Evolutionary conservation across 2,329 filamentous ascomycete species (phyloP).

Genomic region (Reticulascus tulasneorum): DNA sequence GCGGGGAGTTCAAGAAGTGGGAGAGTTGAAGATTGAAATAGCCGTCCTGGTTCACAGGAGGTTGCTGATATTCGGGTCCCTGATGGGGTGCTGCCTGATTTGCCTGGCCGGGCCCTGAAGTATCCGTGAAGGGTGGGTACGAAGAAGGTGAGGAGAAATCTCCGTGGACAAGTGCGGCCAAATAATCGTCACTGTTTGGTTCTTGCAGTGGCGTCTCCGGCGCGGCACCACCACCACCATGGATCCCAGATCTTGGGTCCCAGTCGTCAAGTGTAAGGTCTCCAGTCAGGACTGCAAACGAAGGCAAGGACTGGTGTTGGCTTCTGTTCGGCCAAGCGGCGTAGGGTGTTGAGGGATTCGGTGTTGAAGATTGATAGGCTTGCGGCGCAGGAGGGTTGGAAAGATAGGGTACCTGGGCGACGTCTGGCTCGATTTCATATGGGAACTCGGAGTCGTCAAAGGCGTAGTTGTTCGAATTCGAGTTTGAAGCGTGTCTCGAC

Average conservation of each 20-base stretch:
- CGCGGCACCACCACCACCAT: slow-evolving; percentile 1
- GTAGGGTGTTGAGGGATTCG: no score
- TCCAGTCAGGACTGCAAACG: slow-evolving; percentile 9
- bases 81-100: not conserved
- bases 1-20: no score
- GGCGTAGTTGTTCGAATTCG: slow-evolving; percentile 4
- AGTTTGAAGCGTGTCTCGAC: slow-evolving; percentile 10
- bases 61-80: not conserved
- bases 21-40: no score
- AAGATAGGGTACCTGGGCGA: no score
- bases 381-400: no score
- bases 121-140: slow-evolving; percentile 25
- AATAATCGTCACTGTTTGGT: slow-evolving; percentile 15
- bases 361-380: no score
- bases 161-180: slow-evolving; percentile 21
- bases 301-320: slow-evolving; percentile 5
- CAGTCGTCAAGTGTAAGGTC: slow-evolving; percentile 4
- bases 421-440: not conserved
- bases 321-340: not conserved
- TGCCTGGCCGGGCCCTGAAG: slow-evolving; percentile 6
- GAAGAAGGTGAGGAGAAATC: slow-evolving; percentile 32
- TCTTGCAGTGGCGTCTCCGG: slow-evolving; percentile 14
- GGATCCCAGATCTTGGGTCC: slow-evolving; percentile 1
- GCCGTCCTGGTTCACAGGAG: no score
- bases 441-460: slow-evolving; percentile 3